These are phyloP conservation scores for Alternaria brassicicola DNA, from an alignment of 2,329 filamentous ascomycete species.

Conservation along the genomic window DNA sequence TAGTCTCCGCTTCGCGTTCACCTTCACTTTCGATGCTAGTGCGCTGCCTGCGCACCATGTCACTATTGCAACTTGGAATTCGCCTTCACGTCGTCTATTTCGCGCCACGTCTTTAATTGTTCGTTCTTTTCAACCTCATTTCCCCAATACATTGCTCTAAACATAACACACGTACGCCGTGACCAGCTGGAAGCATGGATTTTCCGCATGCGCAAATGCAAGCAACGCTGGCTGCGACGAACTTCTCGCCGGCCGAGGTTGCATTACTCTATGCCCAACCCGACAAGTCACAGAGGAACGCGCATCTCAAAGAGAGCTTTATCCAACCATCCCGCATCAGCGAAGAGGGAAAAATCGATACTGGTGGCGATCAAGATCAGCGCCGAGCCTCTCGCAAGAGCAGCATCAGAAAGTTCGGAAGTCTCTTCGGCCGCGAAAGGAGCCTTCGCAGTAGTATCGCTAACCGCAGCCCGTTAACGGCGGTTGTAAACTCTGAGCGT, in stretches of 20 bases:
- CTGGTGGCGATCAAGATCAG: background rate
- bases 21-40: slow-evolving; percentile 2
- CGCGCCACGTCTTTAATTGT: background rate
- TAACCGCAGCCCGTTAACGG: background rate
- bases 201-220: slow-evolving; percentile 8
- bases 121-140: background rate
- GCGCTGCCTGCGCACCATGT: background rate
- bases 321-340: background rate
- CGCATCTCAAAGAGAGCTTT: background rate
- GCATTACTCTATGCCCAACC: slow-evolving; percentile 1
- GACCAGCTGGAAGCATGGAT: slow-evolving; percentile 2
- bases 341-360: background rate
- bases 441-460: background rate
- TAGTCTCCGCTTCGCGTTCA: background rate
- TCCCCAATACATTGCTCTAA: background rate
- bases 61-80: background rate
- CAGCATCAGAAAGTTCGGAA: slow-evolving; percentile 2
- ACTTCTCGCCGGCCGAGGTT: slow-evolving; percentile 4
- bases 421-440: slow-evolving; percentile 2
- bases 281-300: background rate
- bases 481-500: background rate
- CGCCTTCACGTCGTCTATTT: slow-evolving; percentile 1
- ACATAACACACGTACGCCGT: background rate
- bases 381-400: background rate
- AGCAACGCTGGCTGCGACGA: slow-evolving; percentile 3